Evolutionary conservation across 208 protist species (phyloP).

Genomic region (Trypanosoma avium): DNA sequence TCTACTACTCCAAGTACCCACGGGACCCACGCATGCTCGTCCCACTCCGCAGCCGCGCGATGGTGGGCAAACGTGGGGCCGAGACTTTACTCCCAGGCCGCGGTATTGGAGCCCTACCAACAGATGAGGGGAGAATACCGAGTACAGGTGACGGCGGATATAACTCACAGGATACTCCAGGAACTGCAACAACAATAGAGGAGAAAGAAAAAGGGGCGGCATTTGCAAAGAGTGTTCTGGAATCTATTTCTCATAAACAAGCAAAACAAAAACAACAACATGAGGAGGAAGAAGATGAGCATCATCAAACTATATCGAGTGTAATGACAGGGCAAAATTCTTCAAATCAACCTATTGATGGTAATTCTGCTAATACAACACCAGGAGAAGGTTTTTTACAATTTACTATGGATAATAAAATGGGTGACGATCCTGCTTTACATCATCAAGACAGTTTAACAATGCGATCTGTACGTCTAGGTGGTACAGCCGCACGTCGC

Average conservation of each 20-base stretch:
- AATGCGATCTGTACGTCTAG: neutral
- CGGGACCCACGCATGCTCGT: conserved; percentile 82
- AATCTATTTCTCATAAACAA: conserved; percentile 1
- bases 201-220: neutral
- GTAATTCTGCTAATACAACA: neutral
- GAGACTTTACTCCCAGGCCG: conserved; percentile 11
- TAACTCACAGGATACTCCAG: conserved; percentile 5
- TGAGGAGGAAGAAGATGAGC: neutral
- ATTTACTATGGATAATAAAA: neutral
- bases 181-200: neutral
- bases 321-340: neutral
- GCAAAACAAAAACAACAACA: neutral
- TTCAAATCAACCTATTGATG: neutral
- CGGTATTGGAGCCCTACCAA: neutral
- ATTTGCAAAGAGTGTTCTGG: conserved; percentile 9
- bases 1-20: conserved; percentile 81
- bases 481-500: neutral
- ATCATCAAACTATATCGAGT: neutral
- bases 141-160: too few relatives aligned
- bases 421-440: neutral
- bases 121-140: too few relatives aligned
- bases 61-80: conserved; percentile 25
- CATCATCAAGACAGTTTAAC: neutral
- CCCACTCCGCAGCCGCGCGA: conserved; percentile 49
- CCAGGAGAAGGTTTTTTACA: neutral